Base-by-base conservation (phyloP, 495 filamentous ascomycete species). In the Neohortaea acidophila region DNA sequence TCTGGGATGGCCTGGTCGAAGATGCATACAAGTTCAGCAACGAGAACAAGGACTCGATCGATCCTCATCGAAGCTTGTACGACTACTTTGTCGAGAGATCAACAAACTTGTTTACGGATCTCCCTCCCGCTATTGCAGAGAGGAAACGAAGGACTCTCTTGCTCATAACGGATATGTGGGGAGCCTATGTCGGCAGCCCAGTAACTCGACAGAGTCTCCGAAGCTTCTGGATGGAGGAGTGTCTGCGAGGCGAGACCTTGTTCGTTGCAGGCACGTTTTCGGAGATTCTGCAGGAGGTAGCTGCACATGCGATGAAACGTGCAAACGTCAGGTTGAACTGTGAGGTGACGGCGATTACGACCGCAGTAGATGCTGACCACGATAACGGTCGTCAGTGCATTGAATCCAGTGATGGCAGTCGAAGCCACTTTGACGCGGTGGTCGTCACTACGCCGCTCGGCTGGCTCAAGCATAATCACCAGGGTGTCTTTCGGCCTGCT, bases 211-310 rank as follows among this genome's bases (percentile, higher is more conserved):
- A 97, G 51, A 92, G 84, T 57, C 53, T 97, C 38, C 89, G 79
- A 54, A 93, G 84, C 59, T 91, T 94, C 50, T 87, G 78, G 68
- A 53, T 97, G n/a, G 89, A 97, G 58, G 84, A 94, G 59, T 85
- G 79, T 42, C 76, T 94, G 50, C 86, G 91, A 51, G 86, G 85
- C 33, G 87, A 83, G 48, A 94, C 94, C 54, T 67, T 81, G 21
- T 91, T 94, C 51, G 78, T 86, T 36, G 78, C 84, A 2, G 82
- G 77, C 15, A 94, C 87, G 3, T 94, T 94, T 54, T 64, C 73
- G 37, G 71, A 72, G 31, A 81, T 94, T 30, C 62, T 94, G 2
- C 58, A 72, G 5, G 61, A 64, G 26, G 69, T 93, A 18, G 70
- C 84, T 2, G 68, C 66, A 31, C 63, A 73, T 2, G 81, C 72